Conservation (phyloP, 176 grass and related monocot genomes). For the Cenchrus americanus region DNA sequence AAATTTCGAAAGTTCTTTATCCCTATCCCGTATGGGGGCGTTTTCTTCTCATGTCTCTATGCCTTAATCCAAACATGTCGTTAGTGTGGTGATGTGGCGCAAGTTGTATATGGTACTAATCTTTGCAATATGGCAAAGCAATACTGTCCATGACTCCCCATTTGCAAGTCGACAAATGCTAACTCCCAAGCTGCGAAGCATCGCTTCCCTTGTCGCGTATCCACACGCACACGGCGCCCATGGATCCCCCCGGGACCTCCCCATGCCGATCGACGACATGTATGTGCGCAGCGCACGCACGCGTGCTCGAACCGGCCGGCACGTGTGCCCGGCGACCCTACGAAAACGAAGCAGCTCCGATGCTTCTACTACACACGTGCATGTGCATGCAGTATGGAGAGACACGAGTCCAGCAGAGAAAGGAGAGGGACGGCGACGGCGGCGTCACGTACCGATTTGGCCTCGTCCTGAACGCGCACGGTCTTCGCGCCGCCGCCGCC, state of each 20-base stretch:
- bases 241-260: conserved; percentile 7
- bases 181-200: conserved; percentile 11
- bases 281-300: conserved; percentile 48
- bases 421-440: too few species aligned
- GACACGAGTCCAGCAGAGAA: too few species aligned
- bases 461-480: conserved; percentile 54
- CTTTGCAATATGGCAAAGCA: background rate
- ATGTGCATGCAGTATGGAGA: background rate
- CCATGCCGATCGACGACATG: conserved; percentile 20
- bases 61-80: background rate
- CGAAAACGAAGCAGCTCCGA: background rate
- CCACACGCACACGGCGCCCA: background rate
- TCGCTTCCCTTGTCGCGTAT: conserved; percentile 16
- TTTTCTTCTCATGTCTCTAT: background rate
- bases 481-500: background rate
- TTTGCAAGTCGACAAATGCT: background rate
- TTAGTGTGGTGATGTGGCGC: too few species aligned
- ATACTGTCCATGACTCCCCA: background rate
- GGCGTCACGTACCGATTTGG: conserved; percentile 61
- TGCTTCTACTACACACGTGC: background rate
- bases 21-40: background rate
- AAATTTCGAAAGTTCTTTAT: background rate
- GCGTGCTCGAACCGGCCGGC: background rate
- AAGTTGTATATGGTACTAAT: background rate
- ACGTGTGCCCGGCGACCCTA: background rate